Conservation (phyloP, 2,329 filamentous ascomycete species). For the Hymenoscyphus albidus region DNA sequence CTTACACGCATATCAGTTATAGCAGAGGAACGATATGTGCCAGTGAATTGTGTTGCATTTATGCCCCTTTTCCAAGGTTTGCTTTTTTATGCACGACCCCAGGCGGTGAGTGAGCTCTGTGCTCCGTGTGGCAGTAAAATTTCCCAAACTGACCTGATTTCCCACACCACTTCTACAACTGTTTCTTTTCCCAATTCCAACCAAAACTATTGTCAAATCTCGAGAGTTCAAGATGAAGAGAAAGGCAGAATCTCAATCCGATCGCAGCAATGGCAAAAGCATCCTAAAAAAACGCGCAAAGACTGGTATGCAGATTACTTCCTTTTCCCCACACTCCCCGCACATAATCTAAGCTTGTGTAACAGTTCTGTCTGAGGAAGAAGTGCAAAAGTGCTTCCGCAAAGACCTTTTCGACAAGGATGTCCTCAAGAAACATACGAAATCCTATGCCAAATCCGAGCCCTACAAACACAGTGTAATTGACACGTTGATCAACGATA, state of each 20-base stretch:
- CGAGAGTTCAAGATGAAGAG: conserved; percentile 49
- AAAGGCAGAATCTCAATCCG: conserved; percentile 50
- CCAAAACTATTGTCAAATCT: conserved; percentile 10
- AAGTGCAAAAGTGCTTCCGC: conserved; percentile 49
- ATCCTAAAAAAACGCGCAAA: conserved; percentile 50
- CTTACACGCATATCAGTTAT: conserved; percentile 26
- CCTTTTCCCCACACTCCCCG: conserved; percentile 12
- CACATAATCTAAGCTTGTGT: conserved; percentile 12
- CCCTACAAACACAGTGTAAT: conserved; percentile 95
- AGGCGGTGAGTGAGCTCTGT: conserved; percentile 12
- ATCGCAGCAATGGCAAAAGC: conserved; percentile 40
- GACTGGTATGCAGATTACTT: conserved; percentile 35
- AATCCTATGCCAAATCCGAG: conserved; percentile 58
- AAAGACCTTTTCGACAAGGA: conserved; percentile 60
- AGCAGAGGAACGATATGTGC: conserved; percentile 4
- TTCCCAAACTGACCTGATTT: conserved; percentile 21
- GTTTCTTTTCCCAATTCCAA: conserved; percentile 4
- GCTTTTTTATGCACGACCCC: conserved; percentile 2
- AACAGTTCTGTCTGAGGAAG: conserved; percentile 32
- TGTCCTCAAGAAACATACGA: conserved; percentile 55
- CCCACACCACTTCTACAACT: conserved; percentile 11
- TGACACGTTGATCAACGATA: conserved; percentile 70
- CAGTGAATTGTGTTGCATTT: conserved; percentile 6
- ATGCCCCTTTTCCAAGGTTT: conserved; percentile 20
- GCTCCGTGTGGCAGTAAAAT: conserved; percentile 17